These are phyloP conservation scores for Rhizophagus clarus DNA, from an alignment of 192 early-diverging fungal genomes.

Conservation along the genomic window DNA sequence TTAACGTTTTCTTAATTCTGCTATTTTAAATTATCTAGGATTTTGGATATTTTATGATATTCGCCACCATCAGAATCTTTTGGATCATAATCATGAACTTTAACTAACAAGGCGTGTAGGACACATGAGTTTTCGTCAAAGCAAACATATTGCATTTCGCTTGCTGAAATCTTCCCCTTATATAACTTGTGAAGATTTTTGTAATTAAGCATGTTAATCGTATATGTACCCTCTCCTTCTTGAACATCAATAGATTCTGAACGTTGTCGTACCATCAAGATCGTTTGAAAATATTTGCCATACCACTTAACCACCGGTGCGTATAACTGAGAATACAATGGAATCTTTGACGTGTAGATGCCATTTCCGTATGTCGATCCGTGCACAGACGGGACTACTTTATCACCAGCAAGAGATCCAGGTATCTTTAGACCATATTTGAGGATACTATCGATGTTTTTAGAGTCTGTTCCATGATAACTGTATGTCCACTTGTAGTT, in stretches of 20 bases:
- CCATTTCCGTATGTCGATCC: background rate
- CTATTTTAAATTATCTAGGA: no score
- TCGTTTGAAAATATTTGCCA: background rate
- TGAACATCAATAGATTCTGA: background rate
- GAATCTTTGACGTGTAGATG: background rate
- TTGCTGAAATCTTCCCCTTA: background rate
- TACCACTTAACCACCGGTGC: background rate
- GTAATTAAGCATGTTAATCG: no score
- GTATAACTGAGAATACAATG: background rate
- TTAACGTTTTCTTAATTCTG: no score
- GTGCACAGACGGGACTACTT: background rate
- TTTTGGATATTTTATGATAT: background rate
- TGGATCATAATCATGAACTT: background rate
- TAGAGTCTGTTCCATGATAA: background rate
- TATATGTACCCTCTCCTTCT: background rate
- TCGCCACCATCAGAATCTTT: background rate
- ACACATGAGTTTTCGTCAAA: conserved; percentile 1
- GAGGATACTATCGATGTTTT: background rate
- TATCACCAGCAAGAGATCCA: background rate
- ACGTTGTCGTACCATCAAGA: background rate
- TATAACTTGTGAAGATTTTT: background rate
- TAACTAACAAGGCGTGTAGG: background rate
- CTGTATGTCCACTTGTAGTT: background rate
- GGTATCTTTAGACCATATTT: background rate
- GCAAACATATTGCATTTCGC: conserved; percentile 5